A percentile compares a stretch with the other conserved stretches of the same genome.
Conservation (phyloP, 2,329 filamentous ascomycete genomes). For the Calonectria montana region DNA sequence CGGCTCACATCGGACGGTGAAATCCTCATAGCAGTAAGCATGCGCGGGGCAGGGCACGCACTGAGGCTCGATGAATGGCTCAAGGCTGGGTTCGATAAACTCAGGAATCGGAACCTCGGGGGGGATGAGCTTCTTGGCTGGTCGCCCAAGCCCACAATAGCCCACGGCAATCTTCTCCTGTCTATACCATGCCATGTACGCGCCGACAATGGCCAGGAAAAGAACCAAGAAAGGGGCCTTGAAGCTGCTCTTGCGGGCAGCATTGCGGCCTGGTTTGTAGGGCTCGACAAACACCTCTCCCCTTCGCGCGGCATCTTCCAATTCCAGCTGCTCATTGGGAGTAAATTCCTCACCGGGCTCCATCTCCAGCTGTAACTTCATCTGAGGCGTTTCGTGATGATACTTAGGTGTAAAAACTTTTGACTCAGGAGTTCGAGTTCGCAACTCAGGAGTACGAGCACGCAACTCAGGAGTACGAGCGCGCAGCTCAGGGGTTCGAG, state of each 20-base stretch:
- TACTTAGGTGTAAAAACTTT: background rate
- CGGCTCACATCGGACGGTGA: constrained; percentile 82
- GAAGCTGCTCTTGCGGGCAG: constrained; percentile 58
- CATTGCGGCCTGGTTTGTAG: constrained; percentile 52
- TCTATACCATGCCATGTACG: constrained; percentile 85
- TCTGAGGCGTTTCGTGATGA: background rate
- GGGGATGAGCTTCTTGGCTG: constrained; percentile 63
- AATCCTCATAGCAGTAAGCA: constrained; percentile 85
- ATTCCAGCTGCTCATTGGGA: constrained; percentile 85
- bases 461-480: constrained; percentile 35
- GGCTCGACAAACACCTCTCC: constrained; percentile 60
- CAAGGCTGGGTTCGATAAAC: constrained; percentile 74
- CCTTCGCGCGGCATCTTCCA: constrained; percentile 74
- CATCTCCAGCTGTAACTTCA: constrained; percentile 45
- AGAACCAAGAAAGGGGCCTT: constrained; percentile 78
- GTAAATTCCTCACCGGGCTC: constrained; percentile 93
- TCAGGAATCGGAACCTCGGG: constrained; percentile 71
- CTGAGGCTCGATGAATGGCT: constrained; percentile 77
- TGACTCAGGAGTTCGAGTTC: background rate
- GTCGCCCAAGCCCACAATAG: constrained; percentile 87
- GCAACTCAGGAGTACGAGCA: constrained; percentile 47
- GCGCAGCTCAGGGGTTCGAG: constrained; percentile 49
- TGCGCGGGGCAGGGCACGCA: constrained; percentile 93
- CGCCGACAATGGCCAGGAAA: constrained; percentile 74
- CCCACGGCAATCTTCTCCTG: constrained; percentile 97